Base-by-base conservation (phyloP, 2,329 filamentous ascomycete genomes). In the Neoarthrinium moseri region DNA sequence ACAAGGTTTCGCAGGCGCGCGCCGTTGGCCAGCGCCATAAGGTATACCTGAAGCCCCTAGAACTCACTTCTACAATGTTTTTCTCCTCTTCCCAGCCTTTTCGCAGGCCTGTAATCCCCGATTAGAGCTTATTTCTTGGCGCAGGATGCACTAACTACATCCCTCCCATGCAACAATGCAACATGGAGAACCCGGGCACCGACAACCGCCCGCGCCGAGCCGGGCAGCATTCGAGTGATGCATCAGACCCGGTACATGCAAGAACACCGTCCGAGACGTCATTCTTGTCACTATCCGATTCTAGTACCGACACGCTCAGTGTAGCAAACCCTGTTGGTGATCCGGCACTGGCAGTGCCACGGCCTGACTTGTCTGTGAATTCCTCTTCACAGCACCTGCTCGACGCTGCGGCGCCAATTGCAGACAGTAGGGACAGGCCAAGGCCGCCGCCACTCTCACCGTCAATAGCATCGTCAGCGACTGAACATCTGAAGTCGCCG, bases 221-320 rank as follows among this genome's bases (percentile, higher is more conserved):
- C 21, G 23, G 13, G 4, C 22, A 27, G 5, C 24, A 18, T 17
- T 35, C 41, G 41, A 20, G 13, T 27, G 15, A 15, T 36, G 41
- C 41, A 44, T 44, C 41, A 17, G 21, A 30, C 32, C 21, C 41
- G 32, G 22, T 44, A 29, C 24, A 36, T 44, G 41, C 30, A 36
- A 44, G 32, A 22, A 32, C 26, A 29, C 23, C n/a, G 8, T 34
- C 39, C 15, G 39, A 22, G 18, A 11, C 27, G 26, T 43, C 39
- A 12, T 32, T 34, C 22, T 24, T 34, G 10, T 34, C 26, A 6
- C 39, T 43, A 20, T 20, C n/a, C n/a, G 39, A 32, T 34, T 43
- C 39, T 33, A 34, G 26, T 43, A 34, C 27, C 20, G 39, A 32
- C 18, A 34, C 27, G 32, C 26, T 43, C 22, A 18, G 29, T 29